phyloP scores from a whole-genome alignment of 805 yeast species.

The Starmerella floricola region DNA sequence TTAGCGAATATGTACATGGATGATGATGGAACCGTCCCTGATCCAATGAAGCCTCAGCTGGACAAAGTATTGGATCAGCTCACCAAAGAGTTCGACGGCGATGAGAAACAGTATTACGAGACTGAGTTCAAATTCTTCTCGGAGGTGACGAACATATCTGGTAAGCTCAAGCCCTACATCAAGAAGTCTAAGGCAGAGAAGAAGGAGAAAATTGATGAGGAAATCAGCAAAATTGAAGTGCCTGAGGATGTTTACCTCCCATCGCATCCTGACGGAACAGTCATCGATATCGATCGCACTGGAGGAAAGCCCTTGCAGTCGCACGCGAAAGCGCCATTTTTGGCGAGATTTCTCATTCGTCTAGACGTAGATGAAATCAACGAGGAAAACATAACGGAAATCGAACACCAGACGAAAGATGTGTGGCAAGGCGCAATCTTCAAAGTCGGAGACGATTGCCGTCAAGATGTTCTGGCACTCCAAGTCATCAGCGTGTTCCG shows the following conservation, averaged over 20 bases:
- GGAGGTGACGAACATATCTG: conserved; percentile 87
- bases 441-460: conserved; percentile 97
- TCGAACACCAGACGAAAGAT: conserved; percentile 35
- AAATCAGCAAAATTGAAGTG: conserved; percentile 66
- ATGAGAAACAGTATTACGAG: conserved; percentile 57
- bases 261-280: conserved; percentile 91
- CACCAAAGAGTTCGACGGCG: conserved; percentile 46
- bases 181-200: conserved; percentile 92
- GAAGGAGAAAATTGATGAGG: conserved; percentile 91
- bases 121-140: conserved; percentile 80
- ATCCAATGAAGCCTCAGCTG: conserved; percentile 66
- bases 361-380: conserved; percentile 31
- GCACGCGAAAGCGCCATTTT: conserved; percentile 96
- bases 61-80: conserved; percentile 60
- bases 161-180: conserved; percentile 86
- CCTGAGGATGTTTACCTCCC: conserved; percentile 84
- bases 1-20: conserved; percentile 83
- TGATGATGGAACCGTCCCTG: conserved; percentile 73
- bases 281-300: conserved; percentile 78
- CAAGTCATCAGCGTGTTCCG: conserved; percentile 87
- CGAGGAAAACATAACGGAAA: conserved; percentile 14
- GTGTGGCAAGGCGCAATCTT: conserved; percentile 92
- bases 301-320: conserved; percentile 93
- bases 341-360: conserved; percentile 86
- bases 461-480: conserved; percentile 90